A percentile compares a stretch with the other conserved stretches of the same genome.
Evolutionary conservation across 139 green algal genomes (phyloP).

Genomic region (Volvox reticuliferus): DNA sequence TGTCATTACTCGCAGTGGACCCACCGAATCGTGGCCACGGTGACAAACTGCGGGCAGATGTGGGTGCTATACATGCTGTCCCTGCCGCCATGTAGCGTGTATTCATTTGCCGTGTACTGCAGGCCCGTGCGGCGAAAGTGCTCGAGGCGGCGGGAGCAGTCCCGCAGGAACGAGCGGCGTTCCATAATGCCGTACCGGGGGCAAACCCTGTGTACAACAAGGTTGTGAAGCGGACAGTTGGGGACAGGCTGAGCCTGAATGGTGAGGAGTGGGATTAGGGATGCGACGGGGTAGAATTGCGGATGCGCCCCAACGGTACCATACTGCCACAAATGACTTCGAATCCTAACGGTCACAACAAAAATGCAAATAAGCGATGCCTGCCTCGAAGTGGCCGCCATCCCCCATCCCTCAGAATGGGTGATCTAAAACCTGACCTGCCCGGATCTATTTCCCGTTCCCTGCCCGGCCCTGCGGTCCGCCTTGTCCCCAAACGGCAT

Average conservation of each 20-base stretch:
- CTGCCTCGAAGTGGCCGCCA: too few relatives aligned
- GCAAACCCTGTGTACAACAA: not conserved
- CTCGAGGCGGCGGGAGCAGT: not conserved
- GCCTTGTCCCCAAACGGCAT: too few relatives aligned
- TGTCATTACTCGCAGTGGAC: not conserved
- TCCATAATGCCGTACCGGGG: constrained; percentile 3
- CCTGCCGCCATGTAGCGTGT: constrained; percentile 20
- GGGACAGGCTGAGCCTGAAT: not conserved
- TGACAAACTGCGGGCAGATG: constrained; percentile 38
- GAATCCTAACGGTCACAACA: too few relatives aligned
- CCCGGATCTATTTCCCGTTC: too few relatives aligned
- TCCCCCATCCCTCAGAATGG: too few relatives aligned
- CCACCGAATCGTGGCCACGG: constrained; percentile 7
- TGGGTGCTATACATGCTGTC: constrained; percentile 1
- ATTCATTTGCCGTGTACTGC: constrained; percentile 16
- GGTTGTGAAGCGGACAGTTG: not conserved
- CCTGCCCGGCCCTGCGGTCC: too few relatives aligned
- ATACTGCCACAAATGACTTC: too few relatives aligned
- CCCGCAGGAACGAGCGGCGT: not conserved
- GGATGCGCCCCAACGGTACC: too few relatives aligned
- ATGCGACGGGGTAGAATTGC: too few relatives aligned
- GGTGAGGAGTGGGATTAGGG: not conserved
- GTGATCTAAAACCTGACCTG: too few relatives aligned
- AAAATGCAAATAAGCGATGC: too few relatives aligned
- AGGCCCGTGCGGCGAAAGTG: not conserved